phyloP scores from a whole-genome alignment of 2,329 filamentous ascomycete species.

The Metarhizium anisopliae region DNA sequence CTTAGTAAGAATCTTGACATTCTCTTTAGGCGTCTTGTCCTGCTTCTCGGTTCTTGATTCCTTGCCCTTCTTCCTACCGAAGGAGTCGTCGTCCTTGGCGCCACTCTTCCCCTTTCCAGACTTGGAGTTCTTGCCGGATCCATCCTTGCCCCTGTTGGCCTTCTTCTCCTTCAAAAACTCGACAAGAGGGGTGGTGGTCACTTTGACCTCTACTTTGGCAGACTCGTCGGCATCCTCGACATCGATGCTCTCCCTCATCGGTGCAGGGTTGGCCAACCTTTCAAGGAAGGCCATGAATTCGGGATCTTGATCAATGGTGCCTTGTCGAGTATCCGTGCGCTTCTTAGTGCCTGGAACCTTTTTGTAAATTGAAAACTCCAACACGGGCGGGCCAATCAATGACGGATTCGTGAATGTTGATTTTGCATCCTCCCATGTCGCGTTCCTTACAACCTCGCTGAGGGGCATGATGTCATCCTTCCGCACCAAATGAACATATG shows the following conservation, averaged over 20 bases:
- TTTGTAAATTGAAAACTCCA: slow-evolving; percentile 79
- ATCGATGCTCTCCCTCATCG: slow-evolving; percentile 35
- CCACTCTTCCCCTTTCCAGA: slow-evolving; percentile 38
- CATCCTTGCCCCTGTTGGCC: slow-evolving; percentile 59
- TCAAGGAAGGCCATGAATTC: slow-evolving; percentile 94
- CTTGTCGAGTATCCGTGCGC: slow-evolving; percentile 75
- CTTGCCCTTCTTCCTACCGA: slow-evolving; percentile 58
- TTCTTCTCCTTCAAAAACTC: slow-evolving; percentile 90
- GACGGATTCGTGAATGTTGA: slow-evolving; percentile 63
- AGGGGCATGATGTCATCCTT: slow-evolving; percentile 59
- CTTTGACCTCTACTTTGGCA: slow-evolving; percentile 45
- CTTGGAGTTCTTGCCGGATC: slow-evolving; percentile 37
- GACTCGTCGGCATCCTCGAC: slow-evolving; percentile 31
- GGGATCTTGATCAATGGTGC: slow-evolving; percentile 91
- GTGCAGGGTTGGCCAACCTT: slow-evolving; percentile 63
- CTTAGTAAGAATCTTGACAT: slow-evolving; percentile 55
- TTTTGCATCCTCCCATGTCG: slow-evolving; percentile 73
- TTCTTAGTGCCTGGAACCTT: slow-evolving; percentile 69
- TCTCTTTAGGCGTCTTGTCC: slow-evolving; percentile 46
- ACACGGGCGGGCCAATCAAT: slow-evolving; percentile 66
- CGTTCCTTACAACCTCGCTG: slow-evolving; percentile 58
- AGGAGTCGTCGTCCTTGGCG: slow-evolving; percentile 37
- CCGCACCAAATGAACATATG: slow-evolving; percentile 73
- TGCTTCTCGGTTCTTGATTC: slow-evolving; percentile 47
- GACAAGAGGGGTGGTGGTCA: slow-evolving; percentile 79